A percentile compares a stretch with the other conserved stretches of the same genome.
Evolutionary conservation across 164 flowering plant genomes (phyloP).

Genomic region (Santalum album): DNA sequence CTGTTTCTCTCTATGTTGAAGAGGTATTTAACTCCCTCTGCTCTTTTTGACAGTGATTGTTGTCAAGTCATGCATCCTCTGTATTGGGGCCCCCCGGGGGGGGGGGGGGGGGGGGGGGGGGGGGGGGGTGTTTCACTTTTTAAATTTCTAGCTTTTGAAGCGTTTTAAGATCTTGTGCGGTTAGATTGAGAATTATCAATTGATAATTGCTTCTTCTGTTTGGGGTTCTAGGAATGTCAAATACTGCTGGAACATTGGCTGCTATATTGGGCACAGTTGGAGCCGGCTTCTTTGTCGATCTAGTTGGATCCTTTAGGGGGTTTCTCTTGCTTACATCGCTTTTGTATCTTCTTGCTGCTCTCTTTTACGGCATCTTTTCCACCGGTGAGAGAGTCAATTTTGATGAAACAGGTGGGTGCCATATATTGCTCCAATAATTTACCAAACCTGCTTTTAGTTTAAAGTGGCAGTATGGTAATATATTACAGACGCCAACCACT

Average conservation of each 20-base stretch:
- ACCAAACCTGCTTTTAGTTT: neutral
- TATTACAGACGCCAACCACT: neutral
- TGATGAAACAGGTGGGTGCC: constrained; percentile 42
- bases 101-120: no score
- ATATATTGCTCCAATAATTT: neutral
- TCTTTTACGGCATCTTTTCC: constrained; percentile 65
- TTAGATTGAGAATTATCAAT: neutral
- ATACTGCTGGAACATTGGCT: constrained; percentile 87
- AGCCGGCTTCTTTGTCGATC: constrained; percentile 85
- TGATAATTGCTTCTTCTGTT: neutral
- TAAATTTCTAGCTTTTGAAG: no score
- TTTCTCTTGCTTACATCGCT: constrained; percentile 72
- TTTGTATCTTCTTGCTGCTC: constrained; percentile 62
- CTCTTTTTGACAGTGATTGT: no score
- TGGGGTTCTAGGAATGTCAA: constrained; percentile 57
- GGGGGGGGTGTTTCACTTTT: no score
- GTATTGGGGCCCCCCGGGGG: no score
- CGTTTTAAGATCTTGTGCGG: neutral
- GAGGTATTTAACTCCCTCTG: no score
- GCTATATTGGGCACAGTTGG: constrained; percentile 92
- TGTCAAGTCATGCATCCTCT: no score
- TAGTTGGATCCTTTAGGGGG: constrained; percentile 81
- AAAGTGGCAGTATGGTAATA: neutral
- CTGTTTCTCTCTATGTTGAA: no score
- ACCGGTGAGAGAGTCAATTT: constrained; percentile 80